Percentiles rank a stretch among this genome's conserved stretches.
These are phyloP conservation scores for Dipodascopsis uninucleata DNA, from an alignment of 805 yeast species.

Conservation along the genomic window DNA sequence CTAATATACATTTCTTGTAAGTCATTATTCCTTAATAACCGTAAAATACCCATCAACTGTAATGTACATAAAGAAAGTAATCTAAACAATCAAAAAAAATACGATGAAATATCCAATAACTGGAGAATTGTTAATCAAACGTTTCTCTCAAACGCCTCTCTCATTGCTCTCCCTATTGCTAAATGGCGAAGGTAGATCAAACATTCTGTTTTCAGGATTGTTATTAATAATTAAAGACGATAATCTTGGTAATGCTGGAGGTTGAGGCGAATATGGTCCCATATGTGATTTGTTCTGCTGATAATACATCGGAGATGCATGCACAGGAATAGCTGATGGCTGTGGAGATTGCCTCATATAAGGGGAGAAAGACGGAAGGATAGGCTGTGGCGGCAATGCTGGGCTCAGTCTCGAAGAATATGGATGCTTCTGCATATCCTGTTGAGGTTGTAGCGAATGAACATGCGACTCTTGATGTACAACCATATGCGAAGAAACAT, in stretches of 20 bases:
- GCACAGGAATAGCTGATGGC: constrained; percentile 4
- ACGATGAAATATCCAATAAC: background rate
- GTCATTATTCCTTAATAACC: too few species aligned
- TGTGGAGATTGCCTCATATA: constrained; percentile 1
- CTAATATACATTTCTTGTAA: too few species aligned
- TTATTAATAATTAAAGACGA: constrained; percentile 6
- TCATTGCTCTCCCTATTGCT: constrained; percentile 26
- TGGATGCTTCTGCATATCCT: background rate
- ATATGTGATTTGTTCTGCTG: constrained; percentile 3
- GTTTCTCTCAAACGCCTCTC: constrained; percentile 16
- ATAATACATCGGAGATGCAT: background rate
- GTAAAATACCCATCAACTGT: background rate
- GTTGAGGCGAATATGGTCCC: constrained; percentile 3
- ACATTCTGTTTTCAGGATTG: constrained; percentile 4
- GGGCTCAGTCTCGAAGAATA: constrained; percentile 1
- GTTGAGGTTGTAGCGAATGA: constrained; percentile 1
- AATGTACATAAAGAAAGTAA: background rate
- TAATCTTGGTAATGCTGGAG: constrained; percentile 6
- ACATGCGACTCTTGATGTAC: constrained; percentile 4
- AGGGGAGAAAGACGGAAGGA: background rate
- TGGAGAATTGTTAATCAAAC: background rate
- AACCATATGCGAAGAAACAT: background rate
- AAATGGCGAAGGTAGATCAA: constrained; percentile 20
- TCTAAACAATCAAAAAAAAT: background rate
- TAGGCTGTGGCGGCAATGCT: constrained; percentile 8